Evolutionary conservation across 2,329 filamentous ascomycete species (phyloP).

Genomic region (Alternaria conjuncta): DNA sequence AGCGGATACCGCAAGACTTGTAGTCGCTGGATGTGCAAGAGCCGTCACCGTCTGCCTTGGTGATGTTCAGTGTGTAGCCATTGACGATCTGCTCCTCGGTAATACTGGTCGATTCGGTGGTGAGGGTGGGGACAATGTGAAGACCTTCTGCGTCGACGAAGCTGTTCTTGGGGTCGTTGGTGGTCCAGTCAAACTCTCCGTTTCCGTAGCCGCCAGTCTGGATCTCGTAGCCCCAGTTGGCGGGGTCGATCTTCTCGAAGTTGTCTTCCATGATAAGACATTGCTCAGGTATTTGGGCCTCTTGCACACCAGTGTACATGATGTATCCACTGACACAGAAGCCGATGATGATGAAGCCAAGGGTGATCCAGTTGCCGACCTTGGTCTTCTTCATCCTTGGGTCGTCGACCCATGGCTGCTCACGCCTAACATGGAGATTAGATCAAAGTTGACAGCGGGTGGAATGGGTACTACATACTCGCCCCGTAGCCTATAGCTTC

Average conservation of each 20-base stretch:
- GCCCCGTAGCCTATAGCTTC: constrained; percentile 30
- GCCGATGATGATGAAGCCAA: constrained; percentile 17
- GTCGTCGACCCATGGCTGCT: constrained; percentile 31
- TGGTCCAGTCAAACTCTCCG: constrained; percentile 74
- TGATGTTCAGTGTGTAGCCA: constrained; percentile 35
- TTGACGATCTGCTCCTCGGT: constrained; percentile 71
- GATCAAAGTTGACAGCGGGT: not conserved
- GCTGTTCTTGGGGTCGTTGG: constrained; percentile 72
- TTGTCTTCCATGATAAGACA: constrained; percentile 62
- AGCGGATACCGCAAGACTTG: constrained; percentile 69
- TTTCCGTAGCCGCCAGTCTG: constrained; percentile 73
- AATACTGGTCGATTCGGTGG: constrained; percentile 65
- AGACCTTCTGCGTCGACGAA: constrained; percentile 73
- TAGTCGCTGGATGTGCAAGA: constrained; percentile 69
- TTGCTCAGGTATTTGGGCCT: constrained; percentile 26
- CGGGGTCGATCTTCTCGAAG: constrained; percentile 61
- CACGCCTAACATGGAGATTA: constrained; percentile 18
- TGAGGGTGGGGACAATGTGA: constrained; percentile 78
- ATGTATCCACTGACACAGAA: constrained; percentile 25
- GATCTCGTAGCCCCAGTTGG: constrained; percentile 75
- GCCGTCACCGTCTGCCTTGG: constrained; percentile 50
- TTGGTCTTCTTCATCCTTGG: constrained; percentile 31
- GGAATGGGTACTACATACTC: constrained; percentile 19
- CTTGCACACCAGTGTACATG: constrained; percentile 24
- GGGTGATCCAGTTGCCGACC: constrained; percentile 27